phyloP scores from a whole-genome alignment of 164 flowering plant genomes.

The Paratinospora sagittata region DNA sequence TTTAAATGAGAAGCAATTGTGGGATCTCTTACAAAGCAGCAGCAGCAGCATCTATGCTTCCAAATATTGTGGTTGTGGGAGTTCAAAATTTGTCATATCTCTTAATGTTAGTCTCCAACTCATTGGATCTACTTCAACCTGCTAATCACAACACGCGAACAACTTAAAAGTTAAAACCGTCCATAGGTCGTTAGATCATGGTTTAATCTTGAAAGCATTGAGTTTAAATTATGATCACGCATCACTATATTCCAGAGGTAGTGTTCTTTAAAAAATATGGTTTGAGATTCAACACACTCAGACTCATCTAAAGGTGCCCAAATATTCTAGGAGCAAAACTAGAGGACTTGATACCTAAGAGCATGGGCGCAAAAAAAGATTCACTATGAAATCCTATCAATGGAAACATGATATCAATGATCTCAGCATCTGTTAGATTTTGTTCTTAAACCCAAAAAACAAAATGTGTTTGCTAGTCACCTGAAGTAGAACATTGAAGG shows the following conservation, averaged over 20 bases:
- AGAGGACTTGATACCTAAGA: background rate
- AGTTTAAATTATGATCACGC: background rate
- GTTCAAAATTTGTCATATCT: slow-evolving; percentile 15
- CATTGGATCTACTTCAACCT: slow-evolving; percentile 63
- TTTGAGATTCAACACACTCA: background rate
- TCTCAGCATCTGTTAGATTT: background rate
- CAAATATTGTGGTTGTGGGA: too few species aligned
- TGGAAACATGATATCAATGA: background rate
- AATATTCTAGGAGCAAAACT: too few species aligned
- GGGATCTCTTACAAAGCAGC: too few species aligned
- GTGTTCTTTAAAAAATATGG: background rate
- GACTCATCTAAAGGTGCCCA: background rate
- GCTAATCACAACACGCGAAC: slow-evolving; percentile 16
- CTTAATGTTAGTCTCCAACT: slow-evolving; percentile 54
- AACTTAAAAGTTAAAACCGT: background rate
- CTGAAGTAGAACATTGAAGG: background rate
- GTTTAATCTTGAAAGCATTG: too few species aligned
- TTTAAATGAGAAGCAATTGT: too few species aligned
- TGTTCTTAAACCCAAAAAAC: background rate
- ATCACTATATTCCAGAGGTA: background rate
- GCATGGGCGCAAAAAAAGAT: background rate
- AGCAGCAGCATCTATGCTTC: too few species aligned
- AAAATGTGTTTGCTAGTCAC: background rate
- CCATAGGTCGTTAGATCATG: background rate
- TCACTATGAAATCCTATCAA: too few species aligned